Evolutionary conservation across 176 grass and related monocot species (phyloP).

Genomic region (Oryza nivara): DNA sequence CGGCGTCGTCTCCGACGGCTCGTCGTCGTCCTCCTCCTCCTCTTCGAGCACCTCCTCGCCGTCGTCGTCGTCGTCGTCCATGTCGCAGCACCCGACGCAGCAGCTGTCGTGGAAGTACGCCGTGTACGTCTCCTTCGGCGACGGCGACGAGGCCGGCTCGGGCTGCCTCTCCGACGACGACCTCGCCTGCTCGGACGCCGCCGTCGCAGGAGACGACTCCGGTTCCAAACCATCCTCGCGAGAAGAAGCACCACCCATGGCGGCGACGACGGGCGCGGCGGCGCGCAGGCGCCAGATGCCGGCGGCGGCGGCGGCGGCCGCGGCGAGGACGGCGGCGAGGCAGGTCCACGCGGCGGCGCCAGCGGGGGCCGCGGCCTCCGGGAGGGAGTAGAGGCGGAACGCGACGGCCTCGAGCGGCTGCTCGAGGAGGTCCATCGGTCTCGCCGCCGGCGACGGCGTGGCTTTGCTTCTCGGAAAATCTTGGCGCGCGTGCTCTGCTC

Average conservation of each 20-base stretch:
- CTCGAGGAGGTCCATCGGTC: constrained; percentile 70
- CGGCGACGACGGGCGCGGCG: neutral
- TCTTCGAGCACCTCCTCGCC: neutral
- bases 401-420: constrained; percentile 60
- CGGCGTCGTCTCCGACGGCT: neutral
- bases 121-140: constrained; percentile 65
- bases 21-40: neutral
- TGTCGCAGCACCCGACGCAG: constrained; percentile 46
- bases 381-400: constrained; percentile 60
- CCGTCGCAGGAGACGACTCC: neutral
- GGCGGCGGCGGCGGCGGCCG: constrained; percentile 54
- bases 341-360: constrained; percentile 52
- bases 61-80: constrained; percentile 13
- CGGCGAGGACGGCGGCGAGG: constrained; percentile 55
- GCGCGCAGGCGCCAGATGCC: constrained; percentile 71
- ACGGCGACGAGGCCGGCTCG: neutral
- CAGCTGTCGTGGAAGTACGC: constrained; percentile 48
- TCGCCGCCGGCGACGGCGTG: constrained; percentile 2
- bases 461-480: constrained; percentile 17
- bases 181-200: neutral
- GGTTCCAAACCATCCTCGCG: neutral
- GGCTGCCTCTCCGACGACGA: neutral
- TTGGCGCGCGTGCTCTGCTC: constrained; percentile 4
- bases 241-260: neutral
- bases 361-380: constrained; percentile 27